Evolutionary conservation across 345 rosid species (phyloP).

Genomic region (Turnera subulata): DNA sequence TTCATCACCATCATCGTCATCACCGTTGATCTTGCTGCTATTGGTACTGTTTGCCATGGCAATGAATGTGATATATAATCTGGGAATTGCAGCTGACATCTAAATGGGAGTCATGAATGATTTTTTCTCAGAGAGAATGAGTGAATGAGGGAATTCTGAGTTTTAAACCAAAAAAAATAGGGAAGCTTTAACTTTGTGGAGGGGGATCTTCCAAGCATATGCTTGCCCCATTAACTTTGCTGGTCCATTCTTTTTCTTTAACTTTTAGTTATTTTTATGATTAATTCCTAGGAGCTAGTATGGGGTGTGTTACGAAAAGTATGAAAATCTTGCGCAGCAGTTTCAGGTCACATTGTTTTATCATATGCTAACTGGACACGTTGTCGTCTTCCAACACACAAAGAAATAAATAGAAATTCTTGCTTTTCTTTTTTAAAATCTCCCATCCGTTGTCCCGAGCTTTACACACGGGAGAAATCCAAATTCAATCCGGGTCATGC

Average conservation of each 20-base stretch:
- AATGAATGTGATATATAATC: background rate
- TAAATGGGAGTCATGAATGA: conserved; percentile 1
- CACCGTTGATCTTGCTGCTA: conserved; percentile 11
- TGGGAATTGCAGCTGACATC: conserved; percentile 1
- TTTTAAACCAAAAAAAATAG: conserved; percentile 4
- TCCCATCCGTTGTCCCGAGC: no score
- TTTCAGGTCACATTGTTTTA: no score
- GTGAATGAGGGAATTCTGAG: conserved; percentile 3
- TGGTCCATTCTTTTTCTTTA: conserved; percentile 9
- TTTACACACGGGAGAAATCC: no score
- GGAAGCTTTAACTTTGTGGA: conserved; percentile 1
- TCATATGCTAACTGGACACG: no score
- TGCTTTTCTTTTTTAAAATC: no score
- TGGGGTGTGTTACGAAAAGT: no score
- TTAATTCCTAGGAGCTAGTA: background rate
- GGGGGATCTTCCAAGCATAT: conserved; percentile 43
- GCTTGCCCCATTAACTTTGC: conserved; percentile 33
- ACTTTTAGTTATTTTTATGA: conserved; percentile 9
- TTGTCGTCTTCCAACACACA: no score
- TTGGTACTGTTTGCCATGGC: conserved; percentile 5
- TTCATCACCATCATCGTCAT: conserved; percentile 11
- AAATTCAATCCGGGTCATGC: no score
- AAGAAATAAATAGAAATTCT: no score
- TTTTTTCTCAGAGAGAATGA: conserved; percentile 14
- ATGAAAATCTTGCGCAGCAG: no score